A percentile compares a stretch with the other conserved stretches of the same genome.
These are phyloP conservation scores for Epichloe typhina DNA, from an alignment of 2,329 filamentous ascomycete species.

Conservation along the genomic window DNA sequence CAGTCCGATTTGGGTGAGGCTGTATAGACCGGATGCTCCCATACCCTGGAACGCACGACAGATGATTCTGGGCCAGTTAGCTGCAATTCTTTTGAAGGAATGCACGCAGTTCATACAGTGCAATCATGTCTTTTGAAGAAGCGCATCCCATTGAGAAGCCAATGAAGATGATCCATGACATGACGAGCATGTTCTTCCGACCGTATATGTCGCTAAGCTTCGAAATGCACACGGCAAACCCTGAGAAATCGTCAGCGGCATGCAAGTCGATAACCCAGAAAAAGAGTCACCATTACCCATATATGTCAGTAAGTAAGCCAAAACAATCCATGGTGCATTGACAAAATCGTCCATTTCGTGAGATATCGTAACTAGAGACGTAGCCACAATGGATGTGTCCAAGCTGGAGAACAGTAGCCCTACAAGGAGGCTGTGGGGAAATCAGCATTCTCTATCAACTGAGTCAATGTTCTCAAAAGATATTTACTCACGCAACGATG, in stretches of 20 bases:
- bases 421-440: constrained; percentile 28
- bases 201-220: constrained; percentile 48
- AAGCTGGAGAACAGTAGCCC: constrained; percentile 44
- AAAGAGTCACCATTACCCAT: constrained; percentile 26
- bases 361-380: constrained; percentile 43
- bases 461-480: background rate
- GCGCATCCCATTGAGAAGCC: constrained; percentile 42
- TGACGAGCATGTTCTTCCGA: constrained; percentile 33
- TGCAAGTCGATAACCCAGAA: background rate
- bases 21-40: constrained; percentile 49
- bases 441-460: background rate
- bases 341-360: constrained; percentile 36
- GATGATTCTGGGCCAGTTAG: constrained; percentile 32
- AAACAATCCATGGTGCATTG: constrained; percentile 40
- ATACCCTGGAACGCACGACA: constrained; percentile 47
- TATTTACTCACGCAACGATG: constrained; percentile 20
- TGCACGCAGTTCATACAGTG: constrained; percentile 29
- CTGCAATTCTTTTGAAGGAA: background rate
- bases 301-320: constrained; percentile 44
- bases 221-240: constrained; percentile 44
- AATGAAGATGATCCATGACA: constrained; percentile 42
- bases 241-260: constrained; percentile 16
- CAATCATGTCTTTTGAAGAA: constrained; percentile 33
- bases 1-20: constrained; percentile 42
- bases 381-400: constrained; percentile 45